These are phyloP conservation scores for Tubosaeta brunneosetosa DNA, from an alignment of 768 basidiomycete genomes.

Conservation along the genomic window DNA sequence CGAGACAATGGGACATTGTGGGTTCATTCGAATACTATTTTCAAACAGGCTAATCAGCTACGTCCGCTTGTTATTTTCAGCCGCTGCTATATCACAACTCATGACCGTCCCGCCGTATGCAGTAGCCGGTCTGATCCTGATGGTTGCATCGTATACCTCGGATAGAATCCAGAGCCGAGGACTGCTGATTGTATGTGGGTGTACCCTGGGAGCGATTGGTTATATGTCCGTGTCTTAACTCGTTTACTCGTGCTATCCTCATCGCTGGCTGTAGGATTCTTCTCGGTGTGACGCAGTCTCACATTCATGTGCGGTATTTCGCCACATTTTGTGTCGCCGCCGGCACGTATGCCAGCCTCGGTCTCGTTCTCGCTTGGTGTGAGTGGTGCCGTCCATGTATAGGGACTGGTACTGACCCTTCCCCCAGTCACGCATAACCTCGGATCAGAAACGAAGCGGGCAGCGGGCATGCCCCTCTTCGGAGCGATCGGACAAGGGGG, in stretches of 20 bases:
- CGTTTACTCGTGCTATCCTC: neutral
- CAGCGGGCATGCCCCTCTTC: conserved; percentile 39
- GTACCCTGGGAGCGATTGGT: conserved; percentile 35
- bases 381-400: conserved; percentile 11
- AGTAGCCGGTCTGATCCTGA: conserved; percentile 35
- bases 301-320: conserved; percentile 38
- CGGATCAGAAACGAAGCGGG: conserved; percentile 44
- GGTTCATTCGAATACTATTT: conserved; percentile 4
- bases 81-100: conserved; percentile 42
- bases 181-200: conserved; percentile 26
- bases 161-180: conserved; percentile 45
- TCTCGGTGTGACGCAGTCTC: conserved; percentile 28
- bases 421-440: conserved; percentile 38
- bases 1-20: conserved; percentile 45
- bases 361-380: conserved; percentile 48
- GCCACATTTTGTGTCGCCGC: conserved; percentile 43
- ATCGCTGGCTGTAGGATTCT: conserved; percentile 24
- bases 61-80: conserved; percentile 21
- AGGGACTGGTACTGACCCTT: neutral
- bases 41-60: neutral
- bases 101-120: conserved; percentile 55
- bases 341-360: conserved; percentile 44
- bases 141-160: conserved; percentile 36
- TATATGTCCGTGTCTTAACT: conserved; percentile 33
- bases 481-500: conserved; percentile 42